Base-by-base conservation (phyloP, 768 basidiomycete genomes). In the Strobilomyces dryophilus region DNA sequence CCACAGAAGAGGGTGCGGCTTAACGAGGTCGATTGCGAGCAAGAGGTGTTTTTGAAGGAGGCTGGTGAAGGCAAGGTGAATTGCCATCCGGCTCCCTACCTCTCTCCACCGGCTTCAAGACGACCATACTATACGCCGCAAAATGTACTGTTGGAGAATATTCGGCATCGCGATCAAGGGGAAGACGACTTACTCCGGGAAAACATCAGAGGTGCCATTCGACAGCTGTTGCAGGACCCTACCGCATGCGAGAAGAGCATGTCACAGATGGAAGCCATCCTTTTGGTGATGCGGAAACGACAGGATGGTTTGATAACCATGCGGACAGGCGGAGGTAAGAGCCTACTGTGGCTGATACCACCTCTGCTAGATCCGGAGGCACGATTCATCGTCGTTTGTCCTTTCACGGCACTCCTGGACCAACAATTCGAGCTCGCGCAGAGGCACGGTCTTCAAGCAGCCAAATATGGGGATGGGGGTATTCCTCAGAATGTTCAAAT, bases 251-350 rank as follows among this genome's bases (percentile, higher is more conserved):
- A 53, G 52, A 53, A 53, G 52, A 29, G 40, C 40, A 12, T 8
- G 15, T 48, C 39, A 2, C 46, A 53, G 40, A 48, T 53, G 46
- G 52, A 48, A 14, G 52, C 40, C 24, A 12, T 53, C 1, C 52
- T 53, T 4, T 17, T 48, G 26, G 3, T 49, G 0, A 48, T 53
- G 52, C 18, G 18, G 20, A 49, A 42, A 14, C n/a, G 8, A 8
- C 46, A 49, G 15, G 52, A 53, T 42, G 52, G 32, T 27, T 48
- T 53, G 26, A 42, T 53, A 42, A 48, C 52, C 39, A 53, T 53
- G 52, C 21, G 46, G 18, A 53, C 52, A 14, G 52, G 52, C 0
- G 40, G 52, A 12, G 52, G 52, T 2, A 53, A 53, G 29, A 53
- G 52, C 32, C 41, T 53, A 45, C 10, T 48, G 21, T 53, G 52